Base-by-base conservation (phyloP, 1,284 basidiomycete species). In the Mycosarcoma maydis region DNA sequence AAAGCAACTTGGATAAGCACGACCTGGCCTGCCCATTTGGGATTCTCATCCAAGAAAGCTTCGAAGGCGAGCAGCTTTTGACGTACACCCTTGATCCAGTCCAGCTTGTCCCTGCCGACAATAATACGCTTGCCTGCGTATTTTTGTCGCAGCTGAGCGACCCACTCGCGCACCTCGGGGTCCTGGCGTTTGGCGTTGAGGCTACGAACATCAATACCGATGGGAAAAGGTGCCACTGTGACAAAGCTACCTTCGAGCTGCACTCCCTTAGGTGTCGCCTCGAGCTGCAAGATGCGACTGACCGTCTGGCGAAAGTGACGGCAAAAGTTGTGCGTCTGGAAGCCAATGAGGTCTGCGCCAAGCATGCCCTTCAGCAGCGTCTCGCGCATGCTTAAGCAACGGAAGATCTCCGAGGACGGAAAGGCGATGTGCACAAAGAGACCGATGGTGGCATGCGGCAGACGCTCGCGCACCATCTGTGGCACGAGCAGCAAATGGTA, bases 351-450 rank as follows among this genome's bases (percentile, higher is more conserved):
- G 72, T 89, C 88, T 3, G 88, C 87, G 9, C 89, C 90, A 13
- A 94, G 87, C 72, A 94, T 83, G 4, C 91, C 92, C 16, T 86
- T 85, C 14, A 93, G 83, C 5, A 92, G 83, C 14, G 79, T 77
- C 49, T 83, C 81, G 32, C 84, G 78, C 51, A 81, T 80, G 29
- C 89, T 87, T 29, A 93, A 85, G 77, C 91, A 92, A 8, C 91
- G 86, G 85, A 93, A 92, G 61, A 93, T 91, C 82, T 94, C 92
- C 20, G 90, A 91, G 9, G 88, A 89, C 0, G 92, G 92, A 82
- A 93, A 94, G 1, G 92, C 90, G 65, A 92, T 91, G 75, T 93
- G 91, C 82, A 92, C 86, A 84, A 94, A 93, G 84, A 93, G 92
- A 0, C 91, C 91, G 65, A 94, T 91, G 24, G 89, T 87, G 0